phyloP scores from a whole-genome alignment of 768 basidiomycete genomes.

The Russula griseocarnosa region DNA sequence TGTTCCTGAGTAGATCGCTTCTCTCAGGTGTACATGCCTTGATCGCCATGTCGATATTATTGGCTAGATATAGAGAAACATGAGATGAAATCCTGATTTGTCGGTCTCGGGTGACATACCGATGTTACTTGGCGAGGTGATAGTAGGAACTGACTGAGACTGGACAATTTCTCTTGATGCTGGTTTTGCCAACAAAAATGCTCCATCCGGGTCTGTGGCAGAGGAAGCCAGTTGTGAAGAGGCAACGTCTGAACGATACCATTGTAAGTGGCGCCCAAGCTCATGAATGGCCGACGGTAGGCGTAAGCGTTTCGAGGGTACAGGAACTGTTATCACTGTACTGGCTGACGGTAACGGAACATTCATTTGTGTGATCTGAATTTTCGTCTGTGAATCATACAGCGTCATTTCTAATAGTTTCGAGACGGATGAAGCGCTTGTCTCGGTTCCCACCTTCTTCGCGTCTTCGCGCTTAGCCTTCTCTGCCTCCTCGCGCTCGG shows the following conservation, averaged over 20 bases:
- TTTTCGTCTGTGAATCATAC: slow-evolving; percentile 14
- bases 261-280: slow-evolving; percentile 13
- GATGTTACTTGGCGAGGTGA: slow-evolving; percentile 45
- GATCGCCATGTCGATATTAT: slow-evolving; percentile 47
- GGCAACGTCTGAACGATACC: neutral
- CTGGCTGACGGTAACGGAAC: slow-evolving; percentile 24
- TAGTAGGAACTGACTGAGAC: slow-evolving; percentile 26
- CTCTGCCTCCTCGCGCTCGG: slow-evolving; percentile 52
- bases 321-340: neutral
- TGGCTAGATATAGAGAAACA: slow-evolving; percentile 13
- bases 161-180: slow-evolving; percentile 1
- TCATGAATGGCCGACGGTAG: slow-evolving; percentile 14
- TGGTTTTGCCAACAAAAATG: slow-evolving; percentile 13
- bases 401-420: slow-evolving; percentile 9
- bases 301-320: slow-evolving; percentile 2
- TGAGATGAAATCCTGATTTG: neutral
- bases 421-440: slow-evolving; percentile 27
- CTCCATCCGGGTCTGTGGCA: neutral
- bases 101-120: slow-evolving; percentile 31
- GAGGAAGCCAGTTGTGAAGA: slow-evolving; percentile 2
- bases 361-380: neutral
- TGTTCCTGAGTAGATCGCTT: slow-evolving; percentile 55
- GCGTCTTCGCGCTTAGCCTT: slow-evolving; percentile 57
- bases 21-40: slow-evolving; percentile 66
- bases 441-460: slow-evolving; percentile 38